Base-by-base conservation (phyloP, 2,329 filamentous ascomycete species). In the Scorias spongiosa region DNA sequence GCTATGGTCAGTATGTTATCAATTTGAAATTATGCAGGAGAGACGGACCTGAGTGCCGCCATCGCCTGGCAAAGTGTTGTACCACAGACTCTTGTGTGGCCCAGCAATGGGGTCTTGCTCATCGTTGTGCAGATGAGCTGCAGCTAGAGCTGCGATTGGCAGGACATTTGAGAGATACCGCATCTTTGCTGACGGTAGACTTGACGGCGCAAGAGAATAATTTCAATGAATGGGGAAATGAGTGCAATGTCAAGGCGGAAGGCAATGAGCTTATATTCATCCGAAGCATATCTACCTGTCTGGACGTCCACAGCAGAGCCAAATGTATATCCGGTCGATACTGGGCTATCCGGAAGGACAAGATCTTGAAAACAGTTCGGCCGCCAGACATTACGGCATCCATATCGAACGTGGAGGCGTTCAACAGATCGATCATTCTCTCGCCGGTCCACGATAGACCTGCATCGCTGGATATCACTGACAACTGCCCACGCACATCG, bases 61-160 rank as follows among this genome's bases (percentile, higher is more conserved):
- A 63, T 91, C 85, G 30, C 84, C 85, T 2, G 85, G 85, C 5
- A 93, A 66, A 1, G 69, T 78, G 60, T 85, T 89, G 63, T 89
- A 93, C 85, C 85, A 93, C 39, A 91, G 60, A 26, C 76, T 73
- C 59, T 83, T 70, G 54, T 80, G 81, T 37, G 85, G 84, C 0
- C 85, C 84, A 26, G 72, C 64, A 39, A 74, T 63, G 46, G 72
- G 69, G 59, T 86, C 80, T 39, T 75, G 66, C 44, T 67, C 67
- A 44, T 66, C 47, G 44, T 59, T 52, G 43, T 55, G 64, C 41
- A 70, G 72, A 55, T 86, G 82, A 42, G 69, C 53, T 39, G 72
- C 70, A 28, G 68, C 70, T 40, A 72, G 63, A 46, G 66, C 60
- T 36, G 48, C 47, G n/a, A 59, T 45, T 44, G 54, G 49, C 46